Conservation (phyloP, 345 rosid genomes). For the Pugionium cornutum region DNA sequence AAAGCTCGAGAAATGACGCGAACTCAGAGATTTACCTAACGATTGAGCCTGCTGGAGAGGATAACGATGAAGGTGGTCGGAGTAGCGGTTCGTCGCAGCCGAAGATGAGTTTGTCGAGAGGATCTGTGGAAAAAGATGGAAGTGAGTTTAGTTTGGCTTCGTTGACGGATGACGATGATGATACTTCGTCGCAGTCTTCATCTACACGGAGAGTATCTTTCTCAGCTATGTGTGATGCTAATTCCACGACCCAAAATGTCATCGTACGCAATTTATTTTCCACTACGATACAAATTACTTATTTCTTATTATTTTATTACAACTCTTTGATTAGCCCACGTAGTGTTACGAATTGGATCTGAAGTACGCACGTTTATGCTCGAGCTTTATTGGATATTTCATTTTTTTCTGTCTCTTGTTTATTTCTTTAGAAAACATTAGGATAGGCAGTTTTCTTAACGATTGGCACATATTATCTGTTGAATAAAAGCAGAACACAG, state of each 20-base stretch:
- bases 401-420: not conserved
- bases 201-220: slow-evolving; percentile 48
- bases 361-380: slow-evolving; percentile 22
- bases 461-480: not conserved
- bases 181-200: slow-evolving; percentile 57
- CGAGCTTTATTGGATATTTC: not conserved
- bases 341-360: slow-evolving; percentile 1
- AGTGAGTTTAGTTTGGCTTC: slow-evolving; percentile 61
- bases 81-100: slow-evolving; percentile 63
- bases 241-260: slow-evolving; percentile 45
- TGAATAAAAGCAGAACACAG: slow-evolving; percentile 38
- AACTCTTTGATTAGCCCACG: not conserved
- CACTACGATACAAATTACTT: slow-evolving; percentile 8
- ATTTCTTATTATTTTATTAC: not conserved
- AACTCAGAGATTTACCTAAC: slow-evolving; percentile 60
- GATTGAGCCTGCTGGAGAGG: slow-evolving; percentile 62
- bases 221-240: slow-evolving; percentile 45
- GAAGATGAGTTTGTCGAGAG: slow-evolving; percentile 24
- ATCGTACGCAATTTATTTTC: too few species aligned
- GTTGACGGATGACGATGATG: slow-evolving; percentile 76
- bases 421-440: too few species aligned
- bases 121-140: slow-evolving; percentile 51
- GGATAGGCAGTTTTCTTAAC: too few species aligned
- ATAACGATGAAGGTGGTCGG: slow-evolving; percentile 54
- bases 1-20: slow-evolving; percentile 50